Evolutionary conservation across 208 protist genomes (phyloP).

Genomic region (Acanthamoeba healyi): DNA sequence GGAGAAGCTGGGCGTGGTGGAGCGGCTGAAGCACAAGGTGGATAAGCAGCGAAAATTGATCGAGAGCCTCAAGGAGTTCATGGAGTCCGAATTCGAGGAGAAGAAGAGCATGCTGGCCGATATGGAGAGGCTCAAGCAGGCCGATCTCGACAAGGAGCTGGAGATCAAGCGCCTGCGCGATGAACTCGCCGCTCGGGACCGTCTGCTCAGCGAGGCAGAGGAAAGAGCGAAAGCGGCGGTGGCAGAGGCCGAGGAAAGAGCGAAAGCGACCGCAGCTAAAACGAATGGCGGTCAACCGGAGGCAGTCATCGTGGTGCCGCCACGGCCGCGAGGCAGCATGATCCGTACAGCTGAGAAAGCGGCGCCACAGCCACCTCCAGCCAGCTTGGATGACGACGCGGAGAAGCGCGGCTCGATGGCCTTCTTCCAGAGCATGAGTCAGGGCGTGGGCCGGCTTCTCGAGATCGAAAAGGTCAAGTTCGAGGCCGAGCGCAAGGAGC

Average conservation of each 20-base stretch:
- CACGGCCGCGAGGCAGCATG: background rate
- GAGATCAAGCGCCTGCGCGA: constrained; percentile 63
- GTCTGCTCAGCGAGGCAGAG: background rate
- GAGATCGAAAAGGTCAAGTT: constrained; percentile 53
- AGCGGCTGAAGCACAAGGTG: constrained; percentile 5
- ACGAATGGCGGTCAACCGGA: background rate
- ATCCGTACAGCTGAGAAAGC: background rate
- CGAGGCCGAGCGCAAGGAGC: constrained; percentile 23
- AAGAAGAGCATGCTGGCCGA: constrained; percentile 54
- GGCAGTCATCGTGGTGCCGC: background rate
- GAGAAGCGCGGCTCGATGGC: constrained; percentile 60
- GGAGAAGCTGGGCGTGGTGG: constrained; percentile 2
- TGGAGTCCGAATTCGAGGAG: constrained; percentile 64
- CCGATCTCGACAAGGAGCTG: constrained; percentile 20
- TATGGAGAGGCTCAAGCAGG: constrained; percentile 33
- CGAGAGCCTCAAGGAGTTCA: constrained; percentile 35
- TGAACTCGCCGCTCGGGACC: background rate
- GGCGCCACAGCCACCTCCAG: background rate
- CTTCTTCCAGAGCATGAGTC: constrained; percentile 61
- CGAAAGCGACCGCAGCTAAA: background rate
- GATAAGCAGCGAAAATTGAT: constrained; percentile 36
- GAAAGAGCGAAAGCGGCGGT: constrained; percentile 26
- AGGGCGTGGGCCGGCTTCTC: constrained; percentile 48
- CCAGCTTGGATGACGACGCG: background rate
- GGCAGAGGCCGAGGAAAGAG: background rate